Conservation (phyloP, 75 land plant species). For the Gnetum montanum region DNA sequence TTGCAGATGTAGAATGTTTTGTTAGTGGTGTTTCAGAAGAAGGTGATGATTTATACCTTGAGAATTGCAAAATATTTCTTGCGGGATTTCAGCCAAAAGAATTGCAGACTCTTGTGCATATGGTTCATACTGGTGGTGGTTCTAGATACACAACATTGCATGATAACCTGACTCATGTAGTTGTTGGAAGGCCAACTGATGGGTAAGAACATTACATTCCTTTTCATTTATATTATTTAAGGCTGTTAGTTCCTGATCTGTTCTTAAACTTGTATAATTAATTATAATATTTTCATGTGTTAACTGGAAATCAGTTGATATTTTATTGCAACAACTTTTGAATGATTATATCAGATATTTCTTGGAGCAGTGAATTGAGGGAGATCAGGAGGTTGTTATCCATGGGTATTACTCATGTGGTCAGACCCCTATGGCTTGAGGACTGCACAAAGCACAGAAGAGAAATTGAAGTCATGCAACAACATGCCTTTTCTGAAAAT, state of each 20-base stretch:
- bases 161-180: constrained; percentile 79
- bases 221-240: background rate
- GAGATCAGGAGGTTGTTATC: constrained; percentile 53
- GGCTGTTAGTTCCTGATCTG: background rate
- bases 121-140: constrained; percentile 87
- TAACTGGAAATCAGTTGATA: background rate
- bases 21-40: constrained; percentile 50
- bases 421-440: constrained; percentile 71
- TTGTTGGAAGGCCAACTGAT: constrained; percentile 76
- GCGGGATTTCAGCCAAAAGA: constrained; percentile 68
- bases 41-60: constrained; percentile 66
- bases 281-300: constrained; percentile 1
- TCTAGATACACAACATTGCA: constrained; percentile 63
- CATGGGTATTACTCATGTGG: constrained; percentile 59
- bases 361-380: constrained; percentile 54
- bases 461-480: constrained; percentile 46
- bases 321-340: background rate
- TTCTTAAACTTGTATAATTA: background rate
- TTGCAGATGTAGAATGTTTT: constrained; percentile 12
- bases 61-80: constrained; percentile 65
- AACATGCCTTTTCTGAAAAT: constrained; percentile 44
- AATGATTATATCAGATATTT: no score
- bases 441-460: constrained; percentile 54
- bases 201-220: constrained; percentile 40
- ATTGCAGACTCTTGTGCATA: constrained; percentile 50